Evolutionary conservation across 495 filamentous ascomycete species (phyloP).

Genomic region (Letharia lupina): DNA sequence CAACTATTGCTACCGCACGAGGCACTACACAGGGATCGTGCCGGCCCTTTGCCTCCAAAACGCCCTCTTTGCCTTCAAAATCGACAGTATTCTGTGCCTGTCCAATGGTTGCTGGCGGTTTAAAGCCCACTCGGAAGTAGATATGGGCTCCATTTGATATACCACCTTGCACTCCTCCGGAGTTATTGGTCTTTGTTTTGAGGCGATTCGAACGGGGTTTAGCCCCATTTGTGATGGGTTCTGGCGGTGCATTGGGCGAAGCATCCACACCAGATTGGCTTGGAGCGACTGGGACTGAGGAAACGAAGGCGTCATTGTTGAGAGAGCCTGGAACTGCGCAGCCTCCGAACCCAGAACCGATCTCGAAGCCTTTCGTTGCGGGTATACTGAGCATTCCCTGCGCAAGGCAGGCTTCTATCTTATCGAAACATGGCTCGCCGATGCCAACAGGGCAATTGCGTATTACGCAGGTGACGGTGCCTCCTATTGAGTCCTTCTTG

Average conservation of each 20-base stretch:
- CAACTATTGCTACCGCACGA: conserved; percentile 89
- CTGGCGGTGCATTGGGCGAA: conserved; percentile 29
- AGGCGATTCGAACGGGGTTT: conserved; percentile 46
- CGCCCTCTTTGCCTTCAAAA: conserved; percentile 66
- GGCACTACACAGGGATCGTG: conserved; percentile 97
- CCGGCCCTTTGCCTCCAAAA: conserved; percentile 85
- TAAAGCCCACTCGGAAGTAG: conserved; percentile 95
- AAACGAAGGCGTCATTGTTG: conserved; percentile 89
- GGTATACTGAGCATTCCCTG: conserved; percentile 98
- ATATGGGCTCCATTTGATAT: conserved; percentile 92
- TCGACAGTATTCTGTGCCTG: conserved; percentile 80
- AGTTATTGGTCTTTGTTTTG: conserved; percentile 92
- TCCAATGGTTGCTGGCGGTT: conserved; percentile 90
- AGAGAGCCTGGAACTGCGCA: conserved; percentile 80
- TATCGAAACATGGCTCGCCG: conserved; percentile 93
- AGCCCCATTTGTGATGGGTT: conserved; percentile 26
- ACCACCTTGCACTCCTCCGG: conserved; percentile 91
- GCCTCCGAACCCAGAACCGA: conserved; percentile 77
- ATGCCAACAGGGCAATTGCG: conserved; percentile 74
- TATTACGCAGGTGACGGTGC: conserved; percentile 93
- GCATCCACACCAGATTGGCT: conserved; percentile 23
- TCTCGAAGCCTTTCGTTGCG: conserved; percentile 93
- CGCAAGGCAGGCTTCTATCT: conserved; percentile 86
- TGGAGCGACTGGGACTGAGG: conserved; percentile 34
- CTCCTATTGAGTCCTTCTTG: conserved; percentile 75